Evolutionary conservation across 768 basidiomycete genomes (phyloP), one percentile per base, ranked within the genome.

Genomic region (Mrakia frigida): DNA sequence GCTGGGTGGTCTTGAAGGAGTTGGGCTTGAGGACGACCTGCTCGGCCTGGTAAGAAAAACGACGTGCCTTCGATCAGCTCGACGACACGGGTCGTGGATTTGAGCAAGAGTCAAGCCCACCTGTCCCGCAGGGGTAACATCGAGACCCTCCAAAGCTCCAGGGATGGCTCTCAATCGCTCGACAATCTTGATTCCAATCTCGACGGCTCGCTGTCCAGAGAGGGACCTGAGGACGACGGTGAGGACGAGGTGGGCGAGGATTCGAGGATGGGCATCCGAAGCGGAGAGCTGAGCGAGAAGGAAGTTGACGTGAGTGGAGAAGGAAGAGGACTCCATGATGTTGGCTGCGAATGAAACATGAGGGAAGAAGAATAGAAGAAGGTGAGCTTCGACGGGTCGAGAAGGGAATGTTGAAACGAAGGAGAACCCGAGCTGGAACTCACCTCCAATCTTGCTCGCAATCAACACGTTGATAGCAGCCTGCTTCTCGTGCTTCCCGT

Each of bases 371-470:
- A 52, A 25, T 18, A 11, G 23, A 25, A 3, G 37, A 61, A 43
- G 7, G 33, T 50, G 16, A 50, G 46, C 46, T 50, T 41, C 14
- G 46, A 50, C 18, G 46, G 1, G 46, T 18, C 18, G 46, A 50
- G 18, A 50, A 50, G 21, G 46, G 21, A 14, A n/a, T n/a, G n/a
- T n/a, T n/a, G 46, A 21, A 43, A 14, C 5, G 5, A 43, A 39
- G n/a, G 65, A 56, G 21, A 61, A n/a, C n/a, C n/a, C 39, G 7
- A 37, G 5, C 53, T 33, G 61, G 33, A 67, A 82, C 83, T 50
- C 76, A 92, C 92, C 88, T 71, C 92, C 91, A 74, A 94, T 88
- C 79, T 87, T 87, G 35, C 85, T 82, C 1, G 88, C 86, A 33
- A 93, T 80, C 0, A 83, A 85, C 46, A 87, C 76, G 80, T 93